Evolutionary conservation across 352 stramenopile species (phyloP), one percentile per base, ranked within the genome.

Genomic region (Globisporangium okanoganense): DNA sequence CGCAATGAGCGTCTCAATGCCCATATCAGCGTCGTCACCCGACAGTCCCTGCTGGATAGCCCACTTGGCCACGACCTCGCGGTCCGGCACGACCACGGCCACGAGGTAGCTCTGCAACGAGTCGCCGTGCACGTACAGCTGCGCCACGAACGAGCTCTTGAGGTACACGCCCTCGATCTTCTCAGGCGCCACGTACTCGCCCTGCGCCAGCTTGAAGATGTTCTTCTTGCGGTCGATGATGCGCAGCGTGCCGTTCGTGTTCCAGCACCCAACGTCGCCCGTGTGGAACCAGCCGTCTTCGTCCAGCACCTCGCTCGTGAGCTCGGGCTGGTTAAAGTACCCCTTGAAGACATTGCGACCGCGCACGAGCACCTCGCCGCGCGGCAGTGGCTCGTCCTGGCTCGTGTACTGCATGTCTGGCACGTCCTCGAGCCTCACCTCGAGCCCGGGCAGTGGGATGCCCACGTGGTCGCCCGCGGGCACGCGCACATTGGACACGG

Each of bases 111-210:
- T 43, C 36, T 43, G 36, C 4, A 43, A 14, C 36, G 36, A 43
- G 36, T 43, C 36, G 3, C 36, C 36, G 36, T 43, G 36, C 36
- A 43, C 36, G 36, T 43, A 43, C 13, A 43, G 13, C 36, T 43
- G 36, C 36, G 36, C 36, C 2, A 43, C 13, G 13, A 43, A 43
- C 2, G 13, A 8, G 13, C 36, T 43, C 36, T 43, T 43, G 13
- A n/a, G 13, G 13, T 43, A 98, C 13, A 94, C 80, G 66, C 95
- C 95, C 68, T 99, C 95, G 66, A 99, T 88, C 72, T 97, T 97
- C 70, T 98, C 95, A 18, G 95, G 73, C 0, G 95, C 93, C 31
- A 98, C 82, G 70, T 98, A 98, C 72, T 98, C 95, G 29, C 94
- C 95, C 69, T 96, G 82, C 18, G 85, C 71, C 20, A 96, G 79